Percentiles rank a stretch among this genome's conserved stretches.
Evolutionary conservation across 441 rosid species (phyloP).

Genomic region (Gossypium davidsonii): DNA sequence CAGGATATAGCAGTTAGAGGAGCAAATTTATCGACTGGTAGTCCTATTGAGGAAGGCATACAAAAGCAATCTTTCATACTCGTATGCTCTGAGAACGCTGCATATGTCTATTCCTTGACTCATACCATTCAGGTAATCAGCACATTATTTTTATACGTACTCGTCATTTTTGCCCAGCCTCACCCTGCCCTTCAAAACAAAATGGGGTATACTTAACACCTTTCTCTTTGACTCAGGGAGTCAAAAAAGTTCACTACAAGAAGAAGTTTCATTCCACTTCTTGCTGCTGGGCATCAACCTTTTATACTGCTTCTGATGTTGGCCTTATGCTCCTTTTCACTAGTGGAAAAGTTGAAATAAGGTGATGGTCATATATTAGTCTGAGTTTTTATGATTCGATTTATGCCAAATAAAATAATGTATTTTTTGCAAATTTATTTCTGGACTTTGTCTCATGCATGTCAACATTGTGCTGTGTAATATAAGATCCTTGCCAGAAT

Average conservation of each 20-base stretch:
- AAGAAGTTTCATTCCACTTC: constrained; percentile 67
- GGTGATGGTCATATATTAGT: constrained; percentile 35
- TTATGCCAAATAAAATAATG: neutral
- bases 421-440: neutral
- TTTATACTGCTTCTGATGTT: constrained; percentile 47
- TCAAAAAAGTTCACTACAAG: constrained; percentile 74
- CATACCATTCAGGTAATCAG: constrained; percentile 60
- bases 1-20: constrained; percentile 34
- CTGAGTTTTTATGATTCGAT: neutral
- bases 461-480: constrained; percentile 25
- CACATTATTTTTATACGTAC: neutral
- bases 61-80: constrained; percentile 51
- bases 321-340: constrained; percentile 70
- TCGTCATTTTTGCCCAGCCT: neutral
- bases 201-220: neutral
- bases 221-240: constrained; percentile 40
- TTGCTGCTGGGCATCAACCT: constrained; percentile 83
- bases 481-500: constrained; percentile 74
- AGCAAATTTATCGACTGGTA: constrained; percentile 26
- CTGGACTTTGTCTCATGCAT: constrained; percentile 6
- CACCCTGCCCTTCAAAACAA: neutral
- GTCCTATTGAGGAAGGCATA: constrained; percentile 36
- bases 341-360: constrained; percentile 69
- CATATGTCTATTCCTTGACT: constrained; percentile 61
- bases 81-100: constrained; percentile 83